These are phyloP conservation scores for Zhuliangozyma parablackwelliae DNA, from an alignment of 1,139 yeast genomes.

Conservation along the genomic window DNA sequence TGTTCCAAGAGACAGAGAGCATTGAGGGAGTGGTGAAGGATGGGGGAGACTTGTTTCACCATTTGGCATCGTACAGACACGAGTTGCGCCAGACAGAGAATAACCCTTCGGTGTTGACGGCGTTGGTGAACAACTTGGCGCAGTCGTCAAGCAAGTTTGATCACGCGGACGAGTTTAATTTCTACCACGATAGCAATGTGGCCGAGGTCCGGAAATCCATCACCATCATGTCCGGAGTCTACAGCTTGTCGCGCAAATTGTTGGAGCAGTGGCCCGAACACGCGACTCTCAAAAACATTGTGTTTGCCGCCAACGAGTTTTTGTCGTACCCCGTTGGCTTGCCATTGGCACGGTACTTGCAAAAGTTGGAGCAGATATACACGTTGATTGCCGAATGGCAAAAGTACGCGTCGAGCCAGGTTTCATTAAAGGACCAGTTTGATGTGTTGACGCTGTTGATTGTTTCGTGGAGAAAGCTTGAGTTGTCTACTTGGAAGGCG, in stretches of 20 bases:
- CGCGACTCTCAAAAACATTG: slow-evolving; percentile 72
- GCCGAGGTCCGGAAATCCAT: slow-evolving; percentile 61
- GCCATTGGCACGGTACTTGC: slow-evolving; percentile 74
- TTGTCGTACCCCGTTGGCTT: slow-evolving; percentile 56
- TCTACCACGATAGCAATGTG: slow-evolving; percentile 64
- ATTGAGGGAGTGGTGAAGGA: slow-evolving; percentile 31
- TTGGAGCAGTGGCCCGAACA: slow-evolving; percentile 90
- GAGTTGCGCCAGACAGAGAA: slow-evolving; percentile 11
- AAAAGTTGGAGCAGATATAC: slow-evolving; percentile 82
- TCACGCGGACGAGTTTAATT: slow-evolving; percentile 40
- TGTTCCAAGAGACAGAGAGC: slow-evolving; percentile 10
- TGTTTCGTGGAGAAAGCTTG: slow-evolving; percentile 87
- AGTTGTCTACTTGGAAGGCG: slow-evolving; percentile 79
- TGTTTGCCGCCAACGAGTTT: slow-evolving; percentile 65
- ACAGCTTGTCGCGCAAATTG: slow-evolving; percentile 43
- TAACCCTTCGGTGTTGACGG: slow-evolving; percentile 35
- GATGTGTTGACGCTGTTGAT: slow-evolving; percentile 62
- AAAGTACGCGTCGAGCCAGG: slow-evolving; percentile 79
- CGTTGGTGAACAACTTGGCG: slow-evolving; percentile 39
- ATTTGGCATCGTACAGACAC: slow-evolving; percentile 13
- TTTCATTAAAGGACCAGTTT: slow-evolving; percentile 54
- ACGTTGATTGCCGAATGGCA: slow-evolving; percentile 89
- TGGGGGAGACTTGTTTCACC: slow-evolving; percentile 37
- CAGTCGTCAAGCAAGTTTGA: slow-evolving; percentile 20
- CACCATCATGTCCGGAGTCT: slow-evolving; percentile 44